Evolutionary conservation across 306 rosid genomes (phyloP).

Genomic region (Fragaria iinumae): DNA sequence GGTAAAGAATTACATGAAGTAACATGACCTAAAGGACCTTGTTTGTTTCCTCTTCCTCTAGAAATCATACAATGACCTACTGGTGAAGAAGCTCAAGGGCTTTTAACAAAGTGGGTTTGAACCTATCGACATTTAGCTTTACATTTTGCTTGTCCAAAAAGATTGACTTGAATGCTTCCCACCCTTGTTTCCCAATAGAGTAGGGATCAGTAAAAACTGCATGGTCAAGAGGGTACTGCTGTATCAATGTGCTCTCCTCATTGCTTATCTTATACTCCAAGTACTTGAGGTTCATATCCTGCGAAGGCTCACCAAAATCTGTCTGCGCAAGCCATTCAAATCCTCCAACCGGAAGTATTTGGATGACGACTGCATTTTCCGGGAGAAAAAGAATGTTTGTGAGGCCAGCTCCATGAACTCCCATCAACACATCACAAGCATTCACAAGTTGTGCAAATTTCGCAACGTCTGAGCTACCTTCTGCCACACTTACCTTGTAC

Average conservation of each 20-base stretch:
- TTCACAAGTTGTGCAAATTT: slow-evolving; percentile 59
- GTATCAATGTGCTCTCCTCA: slow-evolving; percentile 69
- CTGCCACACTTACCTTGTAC: slow-evolving; percentile 49
- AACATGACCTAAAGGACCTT: background rate
- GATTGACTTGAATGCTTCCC: slow-evolving; percentile 51
- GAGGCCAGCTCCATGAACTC: slow-evolving; percentile 95
- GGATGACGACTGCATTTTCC: slow-evolving; percentile 66
- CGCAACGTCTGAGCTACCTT: slow-evolving; percentile 43
- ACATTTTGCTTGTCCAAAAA: slow-evolving; percentile 76
- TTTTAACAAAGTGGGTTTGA: slow-evolving; percentile 59
- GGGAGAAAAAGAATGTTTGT: slow-evolving; percentile 88
- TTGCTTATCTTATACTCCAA: slow-evolving; percentile 63
- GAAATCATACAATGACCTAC: slow-evolving; percentile 18
- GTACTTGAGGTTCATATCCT: slow-evolving; percentile 65
- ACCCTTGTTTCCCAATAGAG: slow-evolving; percentile 45
- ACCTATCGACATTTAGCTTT: slow-evolving; percentile 59
- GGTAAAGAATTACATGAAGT: background rate
- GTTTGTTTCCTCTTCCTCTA: background rate
- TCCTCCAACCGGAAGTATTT: slow-evolving; percentile 73
- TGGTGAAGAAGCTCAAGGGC: slow-evolving; percentile 74
- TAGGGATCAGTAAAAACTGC: slow-evolving; percentile 49
- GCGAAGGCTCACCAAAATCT: slow-evolving; percentile 56
- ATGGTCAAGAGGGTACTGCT: slow-evolving; percentile 66
- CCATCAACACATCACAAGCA: slow-evolving; percentile 86
- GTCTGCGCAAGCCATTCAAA: slow-evolving; percentile 63